These are phyloP conservation scores for Pleurozium schreberi DNA, from an alignment of 225 moss, liverwort and hornwort genomes.

Conservation along the genomic window DNA sequence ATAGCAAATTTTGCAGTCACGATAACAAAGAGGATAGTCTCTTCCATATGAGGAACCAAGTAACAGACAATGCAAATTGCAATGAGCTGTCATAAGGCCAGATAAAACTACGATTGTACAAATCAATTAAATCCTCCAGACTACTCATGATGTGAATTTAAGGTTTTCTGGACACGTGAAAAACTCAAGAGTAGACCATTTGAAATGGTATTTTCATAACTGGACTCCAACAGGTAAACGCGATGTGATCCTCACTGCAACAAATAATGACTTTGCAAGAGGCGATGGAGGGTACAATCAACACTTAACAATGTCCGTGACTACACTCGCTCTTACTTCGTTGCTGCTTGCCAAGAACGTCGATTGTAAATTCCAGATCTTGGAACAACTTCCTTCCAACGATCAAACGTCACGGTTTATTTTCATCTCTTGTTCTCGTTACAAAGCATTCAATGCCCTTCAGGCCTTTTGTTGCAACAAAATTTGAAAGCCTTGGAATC, in stretches of 20 bases:
- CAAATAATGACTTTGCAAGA: neutral
- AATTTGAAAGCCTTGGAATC: too few relatives aligned
- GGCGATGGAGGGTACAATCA: slow-evolving; percentile 8
- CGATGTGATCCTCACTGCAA: slow-evolving; percentile 16
- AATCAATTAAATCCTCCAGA: neutral
- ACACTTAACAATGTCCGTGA: neutral
- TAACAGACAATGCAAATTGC: neutral
- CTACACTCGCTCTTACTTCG: slow-evolving; percentile 4
- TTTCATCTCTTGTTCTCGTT: too few relatives aligned
- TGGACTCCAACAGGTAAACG: neutral
- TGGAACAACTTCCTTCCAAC: too few relatives aligned
- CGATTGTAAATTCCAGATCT: slow-evolving; percentile 4
- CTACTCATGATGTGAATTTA: neutral
- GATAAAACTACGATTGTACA: neutral
- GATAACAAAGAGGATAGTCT: neutral
- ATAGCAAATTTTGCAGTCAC: neutral
- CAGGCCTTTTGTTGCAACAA: too few relatives aligned
- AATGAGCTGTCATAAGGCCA: neutral
- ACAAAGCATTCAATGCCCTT: too few relatives aligned
- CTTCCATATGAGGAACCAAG: neutral
- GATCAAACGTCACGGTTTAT: too few relatives aligned
- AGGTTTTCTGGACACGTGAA: neutral
- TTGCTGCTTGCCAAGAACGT: slow-evolving; percentile 9
- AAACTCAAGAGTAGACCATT: neutral
- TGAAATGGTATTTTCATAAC: neutral